Evolutionary conservation across 441 rosid species (phyloP), one percentile per base, ranked within the genome.

Genomic region (Corymbia calophylla): DNA sequence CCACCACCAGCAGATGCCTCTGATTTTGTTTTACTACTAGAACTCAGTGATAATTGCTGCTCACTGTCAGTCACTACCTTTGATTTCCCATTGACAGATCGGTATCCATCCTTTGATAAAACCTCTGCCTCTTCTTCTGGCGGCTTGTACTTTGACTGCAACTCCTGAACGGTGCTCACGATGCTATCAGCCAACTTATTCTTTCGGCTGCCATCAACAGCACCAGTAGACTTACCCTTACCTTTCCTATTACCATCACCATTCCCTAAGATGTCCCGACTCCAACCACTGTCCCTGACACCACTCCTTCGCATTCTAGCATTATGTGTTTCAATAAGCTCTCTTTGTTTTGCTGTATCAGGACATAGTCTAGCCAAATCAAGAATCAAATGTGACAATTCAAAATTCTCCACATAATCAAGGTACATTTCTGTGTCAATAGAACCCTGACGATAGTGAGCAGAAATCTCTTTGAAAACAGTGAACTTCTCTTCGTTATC

Each of bases 311-410:
- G 92, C 92, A 92, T 70, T 90, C 93, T 91, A 64, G 96, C 91
- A 90, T 92, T 94, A 88, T 96, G 93, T n/a, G 92, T 91, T 87
- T 96, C 98, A 87, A 98, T 88, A 58, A 98, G 96, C 91, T 97
- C 98, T 93, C 94, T 94, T 94, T 98, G 99, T 93, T 96, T 98
- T 90, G 88, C 94, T 39, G 94, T 85, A 92, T 98, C 98, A 88
- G 99, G 99, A 47, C 95, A 96, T 62, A 97, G 96, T 89, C 95
- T 94, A 92, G 99, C 99, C 93, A 98, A 93, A 89, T 98, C 99
- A 68, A 92, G 92, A 90, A 96, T 94, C 88, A 96, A 94, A 94
- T 95, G 98, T 27, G 97, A 93, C 91, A 98, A 90, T 17, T 96
- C 97, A 90, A 93, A 96, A 58, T 94, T 95, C 89, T 87, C 87